Conservation (phyloP, 441 rosid genomes). For the Sinapis alba region DNA sequence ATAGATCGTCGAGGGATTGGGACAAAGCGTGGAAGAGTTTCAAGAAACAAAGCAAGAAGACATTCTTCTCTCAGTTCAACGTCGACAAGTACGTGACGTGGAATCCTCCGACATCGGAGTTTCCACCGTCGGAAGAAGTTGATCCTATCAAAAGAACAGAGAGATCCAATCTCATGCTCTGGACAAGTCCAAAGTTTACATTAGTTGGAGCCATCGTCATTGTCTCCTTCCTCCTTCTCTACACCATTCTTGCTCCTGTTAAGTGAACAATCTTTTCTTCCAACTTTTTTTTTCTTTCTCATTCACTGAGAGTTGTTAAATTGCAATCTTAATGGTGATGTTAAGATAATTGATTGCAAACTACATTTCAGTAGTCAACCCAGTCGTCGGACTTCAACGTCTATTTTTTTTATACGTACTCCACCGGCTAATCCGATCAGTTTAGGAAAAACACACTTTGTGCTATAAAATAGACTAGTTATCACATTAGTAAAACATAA, state of each 20-base stretch:
- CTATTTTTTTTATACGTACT: too few relatives aligned
- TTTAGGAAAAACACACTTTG: too few relatives aligned
- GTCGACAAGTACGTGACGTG: conserved; percentile 82
- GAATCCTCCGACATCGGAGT: conserved; percentile 79
- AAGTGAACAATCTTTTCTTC: conserved; percentile 47
- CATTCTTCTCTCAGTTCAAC: conserved; percentile 62
- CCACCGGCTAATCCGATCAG: too few relatives aligned
- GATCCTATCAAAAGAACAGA: conserved; percentile 93
- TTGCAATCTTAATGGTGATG: background rate
- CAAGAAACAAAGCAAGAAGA: conserved; percentile 81
- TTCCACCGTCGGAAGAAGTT: conserved; percentile 81
- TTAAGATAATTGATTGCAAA: background rate
- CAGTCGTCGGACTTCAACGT: too few relatives aligned
- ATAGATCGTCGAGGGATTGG: conserved; percentile 66
- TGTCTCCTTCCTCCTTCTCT: conserved; percentile 71
- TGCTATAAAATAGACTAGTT: too few relatives aligned
- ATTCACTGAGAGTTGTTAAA: too few relatives aligned
- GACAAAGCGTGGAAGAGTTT: conserved; percentile 89
- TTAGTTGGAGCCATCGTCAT: conserved; percentile 67
- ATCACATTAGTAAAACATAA: too few relatives aligned
- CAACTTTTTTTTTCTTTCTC: background rate
- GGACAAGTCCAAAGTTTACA: conserved; percentile 86
- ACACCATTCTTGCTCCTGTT: conserved; percentile 75
- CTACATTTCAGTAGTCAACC: too few relatives aligned
- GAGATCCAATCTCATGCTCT: conserved; percentile 76